A percentile compares a stretch with the other conserved stretches of the same genome.
Conservation (phyloP, 2,329 filamentous ascomycete species). For the Setomelanomma holmii region DNA sequence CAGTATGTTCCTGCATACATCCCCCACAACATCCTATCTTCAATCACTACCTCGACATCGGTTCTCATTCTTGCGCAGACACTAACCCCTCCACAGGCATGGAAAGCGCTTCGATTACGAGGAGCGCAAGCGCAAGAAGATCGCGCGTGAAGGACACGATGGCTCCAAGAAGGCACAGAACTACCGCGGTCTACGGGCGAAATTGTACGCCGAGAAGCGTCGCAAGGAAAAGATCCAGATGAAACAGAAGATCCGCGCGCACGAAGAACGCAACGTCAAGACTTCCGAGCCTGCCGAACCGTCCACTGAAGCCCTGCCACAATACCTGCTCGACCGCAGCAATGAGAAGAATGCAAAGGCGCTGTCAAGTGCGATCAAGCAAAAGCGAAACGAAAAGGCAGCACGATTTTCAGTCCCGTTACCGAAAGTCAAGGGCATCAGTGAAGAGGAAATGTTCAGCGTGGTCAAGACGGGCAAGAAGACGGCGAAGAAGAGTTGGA, state of each 20-base stretch:
- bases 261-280: constrained; percentile 97
- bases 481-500: constrained; percentile 82
- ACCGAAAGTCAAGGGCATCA: constrained; percentile 92
- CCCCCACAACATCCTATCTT: background rate
- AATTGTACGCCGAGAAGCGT: constrained; percentile 90
- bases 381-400: constrained; percentile 87
- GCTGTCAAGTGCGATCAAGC: constrained; percentile 86
- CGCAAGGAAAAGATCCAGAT: constrained; percentile 81
- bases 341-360: constrained; percentile 74
- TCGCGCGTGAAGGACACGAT: constrained; percentile 88
- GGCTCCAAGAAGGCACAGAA: constrained; percentile 91
- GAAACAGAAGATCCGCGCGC: constrained; percentile 72
- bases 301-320: constrained; percentile 80
- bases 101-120: constrained; percentile 74
- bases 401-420: constrained; percentile 91
- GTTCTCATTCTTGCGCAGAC: background rate
- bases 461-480: constrained; percentile 90
- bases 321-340: constrained; percentile 90
- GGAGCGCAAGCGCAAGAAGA: constrained; percentile 85
- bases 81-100: constrained; percentile 33
- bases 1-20: constrained; percentile 50
- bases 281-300: constrained; percentile 79
- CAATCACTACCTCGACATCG: background rate
- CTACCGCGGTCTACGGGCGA: constrained; percentile 87
- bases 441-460: constrained; percentile 95